phyloP scores from a whole-genome alignment of 1,284 basidiomycete species.

The Rhodotorula sp. region DNA sequence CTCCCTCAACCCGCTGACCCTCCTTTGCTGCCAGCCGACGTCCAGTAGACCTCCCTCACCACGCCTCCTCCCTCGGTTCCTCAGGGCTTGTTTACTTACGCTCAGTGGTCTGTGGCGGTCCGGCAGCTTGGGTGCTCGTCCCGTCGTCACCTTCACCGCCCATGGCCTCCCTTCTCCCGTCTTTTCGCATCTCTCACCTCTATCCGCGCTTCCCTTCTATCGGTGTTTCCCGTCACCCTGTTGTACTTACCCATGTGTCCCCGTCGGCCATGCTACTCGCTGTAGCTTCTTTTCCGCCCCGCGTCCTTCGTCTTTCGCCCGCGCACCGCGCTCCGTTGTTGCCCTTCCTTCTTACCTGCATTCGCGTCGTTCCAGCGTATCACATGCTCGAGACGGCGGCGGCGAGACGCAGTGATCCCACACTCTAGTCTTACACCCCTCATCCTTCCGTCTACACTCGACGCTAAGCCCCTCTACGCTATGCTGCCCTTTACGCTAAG shows the following conservation, averaged over 20 bases:
- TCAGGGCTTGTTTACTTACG: no score
- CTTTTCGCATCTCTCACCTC: background rate
- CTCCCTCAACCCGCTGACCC: background rate
- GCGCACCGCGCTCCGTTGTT: background rate
- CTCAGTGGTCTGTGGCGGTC: no score
- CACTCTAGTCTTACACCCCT: no score
- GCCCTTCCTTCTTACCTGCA: no score
- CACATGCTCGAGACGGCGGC: no score
- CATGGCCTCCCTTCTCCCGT: conserved; percentile 65
- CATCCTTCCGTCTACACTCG: no score
- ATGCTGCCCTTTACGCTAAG: background rate
- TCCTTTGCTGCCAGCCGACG: conserved; percentile 4
- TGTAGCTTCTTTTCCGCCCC: no score
- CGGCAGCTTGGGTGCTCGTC: no score
- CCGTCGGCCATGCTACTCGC: background rate
- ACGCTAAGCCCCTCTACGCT: background rate
- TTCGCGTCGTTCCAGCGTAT: background rate
- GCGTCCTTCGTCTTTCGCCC: background rate
- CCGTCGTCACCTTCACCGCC: no score
- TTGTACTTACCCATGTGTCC: background rate
- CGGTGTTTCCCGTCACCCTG: background rate
- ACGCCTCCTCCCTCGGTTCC: no score
- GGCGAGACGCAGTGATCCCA: no score
- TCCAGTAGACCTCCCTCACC: background rate
- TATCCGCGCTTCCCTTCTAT: background rate